Base-by-base conservation (phyloP, 805 yeast genomes). In the Hermanozyma aechmeae region DNA sequence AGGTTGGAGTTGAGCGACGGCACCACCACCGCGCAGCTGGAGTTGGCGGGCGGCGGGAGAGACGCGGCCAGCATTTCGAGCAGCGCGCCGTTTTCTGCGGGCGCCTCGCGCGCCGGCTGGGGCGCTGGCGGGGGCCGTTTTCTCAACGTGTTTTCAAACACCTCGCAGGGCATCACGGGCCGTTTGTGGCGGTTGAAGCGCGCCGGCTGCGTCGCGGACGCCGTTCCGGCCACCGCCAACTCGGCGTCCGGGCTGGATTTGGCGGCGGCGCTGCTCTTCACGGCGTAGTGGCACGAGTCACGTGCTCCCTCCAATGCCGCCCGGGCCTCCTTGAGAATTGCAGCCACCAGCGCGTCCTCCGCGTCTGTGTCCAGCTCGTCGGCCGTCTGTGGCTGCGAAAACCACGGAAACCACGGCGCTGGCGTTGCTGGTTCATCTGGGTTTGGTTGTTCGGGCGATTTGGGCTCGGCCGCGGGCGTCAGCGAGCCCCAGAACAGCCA, bases 161-260 rank as follows among this genome's bases (percentile, higher is more conserved):
- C 35, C 41, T 62, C 66, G 25, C 48, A 51, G 4, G 61, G 59
- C 6, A 50, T 41, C 2, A 58, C 26, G 0, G 67, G 67, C 13
- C 50, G 43, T 26, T 49, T 55, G 21, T 43, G 48, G 22, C 46
- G 39, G 23, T 45, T 46, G 34, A 52, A 57, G 26, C 37, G 41
- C 1, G 60, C 64, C 4, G 68, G 68, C 16, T 37, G 45, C 2
- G 24, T 18, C 30, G 56, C 57, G 2, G 64, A 50, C 5, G 37
- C 29, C 2, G 67, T 60, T 10, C 50, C 58, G 26, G 42, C 33
- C 1, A 61, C 68, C 2, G 63, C 51, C 22, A 62, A 32, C 29
- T 57, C 61, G 8, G 26, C 33, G 24, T 25, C 14, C 8, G 31
- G 15, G 13, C 29, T 28, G 17, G 26, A 28, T 3, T 13, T 18